Base-by-base conservation (phyloP, 306 rosid genomes). In the Malus sylvestris region DNA sequence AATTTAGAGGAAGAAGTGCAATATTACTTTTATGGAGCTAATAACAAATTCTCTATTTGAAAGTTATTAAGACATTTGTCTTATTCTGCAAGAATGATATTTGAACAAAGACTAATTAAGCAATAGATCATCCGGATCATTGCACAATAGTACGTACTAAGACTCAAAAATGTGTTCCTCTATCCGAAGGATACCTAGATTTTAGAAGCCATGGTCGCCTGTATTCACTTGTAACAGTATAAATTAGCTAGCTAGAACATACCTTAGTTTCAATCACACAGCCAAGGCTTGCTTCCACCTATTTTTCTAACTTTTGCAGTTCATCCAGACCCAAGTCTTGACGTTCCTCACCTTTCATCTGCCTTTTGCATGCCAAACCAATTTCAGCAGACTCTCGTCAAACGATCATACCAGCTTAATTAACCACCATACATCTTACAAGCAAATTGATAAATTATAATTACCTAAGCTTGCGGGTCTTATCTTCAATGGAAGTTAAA, bases 251-350 rank as follows among this genome's bases (percentile, higher is more conserved):
- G 35, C 35, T 25, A 25, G 35, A 2, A 14, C 35, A 12, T 20
- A 86, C 90, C 87, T 83, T 81, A 16, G 87, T 60, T 15, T 79
- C 45, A 4, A 68, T 64, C 45, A 84, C 84, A 19, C 84, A 79
- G 22, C 32, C 70, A 67, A 84, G 86, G 46, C 86, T 84, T 6
- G 73, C 60, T 66, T 79, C 79, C 64, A 87, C 75, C 66, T 25
- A 6, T 40, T 66, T 71, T 74, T 79, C 88, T 57, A 87, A 71
- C 18, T 77, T 68, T 61, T 51, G 66, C 66, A 87, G 29, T 30
- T 87, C 84, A 7, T 70, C 81, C 1, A 84, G 8, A 20, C 58
- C 72, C 76, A 84, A n/a, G 68, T 83, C 86, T 66, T 76, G 55
- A 38, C 84, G 83, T 62, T 84, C 85, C 68, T 79, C 81, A 8